phyloP scores from a whole-genome alignment of 2,329 filamentous ascomycete species.

The Colletotrichum endophyticum region DNA sequence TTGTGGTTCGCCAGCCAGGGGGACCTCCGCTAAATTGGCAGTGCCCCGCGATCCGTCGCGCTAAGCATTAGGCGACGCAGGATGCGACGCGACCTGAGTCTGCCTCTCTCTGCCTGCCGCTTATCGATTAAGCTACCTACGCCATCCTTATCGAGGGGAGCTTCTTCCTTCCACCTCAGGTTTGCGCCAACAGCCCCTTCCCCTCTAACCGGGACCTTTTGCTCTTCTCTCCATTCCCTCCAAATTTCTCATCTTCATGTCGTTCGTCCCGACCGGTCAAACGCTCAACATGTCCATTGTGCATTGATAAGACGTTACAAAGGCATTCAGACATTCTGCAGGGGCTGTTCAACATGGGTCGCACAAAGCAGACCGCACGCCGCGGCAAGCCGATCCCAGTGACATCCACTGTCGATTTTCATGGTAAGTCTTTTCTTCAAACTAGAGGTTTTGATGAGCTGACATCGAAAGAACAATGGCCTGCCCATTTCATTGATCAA shows the following conservation, averaged over 20 bases:
- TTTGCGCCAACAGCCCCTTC: not conserved
- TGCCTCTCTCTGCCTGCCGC: slow-evolving; percentile 2
- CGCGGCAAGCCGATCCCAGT: not conserved
- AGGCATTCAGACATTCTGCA: not conserved
- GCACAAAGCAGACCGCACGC: slow-evolving; percentile 3
- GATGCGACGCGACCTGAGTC: not conserved
- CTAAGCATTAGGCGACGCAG: not conserved
- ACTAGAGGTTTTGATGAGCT: not conserved
- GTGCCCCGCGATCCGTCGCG: slow-evolving; percentile 5
- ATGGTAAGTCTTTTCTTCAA: not conserved
- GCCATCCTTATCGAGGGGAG: not conserved
- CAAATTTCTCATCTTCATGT: not conserved
- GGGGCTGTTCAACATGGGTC: not conserved
- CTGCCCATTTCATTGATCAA: not conserved
- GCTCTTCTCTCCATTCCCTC: not conserved
- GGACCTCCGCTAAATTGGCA: slow-evolving; percentile 13
- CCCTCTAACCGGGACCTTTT: not conserved
- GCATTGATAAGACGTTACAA: not conserved
- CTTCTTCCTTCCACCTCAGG: not conserved
- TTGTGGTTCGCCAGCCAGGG: not conserved
- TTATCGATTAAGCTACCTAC: slow-evolving; percentile 18
- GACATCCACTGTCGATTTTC: not conserved
- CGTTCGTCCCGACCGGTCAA: not conserved
- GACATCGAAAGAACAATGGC: slow-evolving; percentile 6
- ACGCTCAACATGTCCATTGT: not conserved